Evolutionary conservation across 2,329 filamentous ascomycete species (phyloP).

Genomic region (Penicillium sp.): DNA sequence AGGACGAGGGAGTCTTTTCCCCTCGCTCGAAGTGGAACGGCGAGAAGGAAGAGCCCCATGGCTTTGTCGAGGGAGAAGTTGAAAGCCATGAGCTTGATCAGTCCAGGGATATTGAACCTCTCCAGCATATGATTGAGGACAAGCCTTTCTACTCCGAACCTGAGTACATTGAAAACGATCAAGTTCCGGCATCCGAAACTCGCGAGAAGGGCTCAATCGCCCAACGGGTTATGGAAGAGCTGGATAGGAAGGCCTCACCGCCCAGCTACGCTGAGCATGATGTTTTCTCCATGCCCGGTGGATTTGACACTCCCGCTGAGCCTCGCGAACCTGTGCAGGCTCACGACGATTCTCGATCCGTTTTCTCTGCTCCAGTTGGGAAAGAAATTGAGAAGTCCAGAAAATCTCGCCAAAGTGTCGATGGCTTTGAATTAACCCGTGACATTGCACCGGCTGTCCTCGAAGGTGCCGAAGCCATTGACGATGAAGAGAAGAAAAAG

Average conservation of each 20-base stretch:
- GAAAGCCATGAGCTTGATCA: conserved; percentile 44
- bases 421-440: conserved; percentile 23
- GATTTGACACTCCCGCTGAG: conserved; percentile 26
- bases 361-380: conserved; percentile 13
- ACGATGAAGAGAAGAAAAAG: conserved; percentile 1
- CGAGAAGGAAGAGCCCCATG: conserved; percentile 42
- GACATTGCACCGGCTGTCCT: conserved; percentile 3
- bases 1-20: conserved; percentile 55
- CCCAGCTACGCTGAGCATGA: conserved; percentile 22
- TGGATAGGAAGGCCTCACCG: conserved; percentile 19
- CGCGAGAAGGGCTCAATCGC: conserved; percentile 21
- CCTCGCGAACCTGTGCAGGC: conserved; percentile 3
- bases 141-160: conserved; percentile 24
- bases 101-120: conserved; percentile 17
- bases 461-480: not conserved
- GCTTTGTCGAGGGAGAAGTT: conserved; percentile 53
- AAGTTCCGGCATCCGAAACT: not conserved
- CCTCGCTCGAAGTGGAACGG: conserved; percentile 54
- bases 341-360: conserved; percentile 14
- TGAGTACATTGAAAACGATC: conserved; percentile 8
- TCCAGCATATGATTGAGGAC: conserved; percentile 15
- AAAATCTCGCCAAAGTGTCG: conserved; percentile 21
- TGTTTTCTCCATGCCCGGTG: conserved; percentile 33
- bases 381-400: conserved; percentile 14
- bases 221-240: conserved; percentile 26